Conservation (phyloP, 805 yeast species). For the Ogataea paradorogensis region DNA sequence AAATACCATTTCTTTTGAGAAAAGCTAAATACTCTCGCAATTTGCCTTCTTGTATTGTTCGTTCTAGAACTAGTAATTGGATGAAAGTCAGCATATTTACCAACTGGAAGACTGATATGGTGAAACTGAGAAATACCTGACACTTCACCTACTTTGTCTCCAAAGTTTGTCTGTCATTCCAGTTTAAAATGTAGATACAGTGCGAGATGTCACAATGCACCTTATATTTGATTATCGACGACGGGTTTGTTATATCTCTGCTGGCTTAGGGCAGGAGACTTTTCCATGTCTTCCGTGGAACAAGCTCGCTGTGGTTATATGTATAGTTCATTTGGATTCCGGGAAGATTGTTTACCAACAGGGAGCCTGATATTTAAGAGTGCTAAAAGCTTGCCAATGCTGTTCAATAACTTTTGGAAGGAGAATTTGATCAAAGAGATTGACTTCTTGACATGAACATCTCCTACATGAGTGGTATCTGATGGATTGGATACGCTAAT, state of each 20-base stretch:
- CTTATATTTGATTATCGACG: too few relatives aligned
- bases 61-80: background rate
- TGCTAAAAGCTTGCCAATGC: conserved; percentile 44
- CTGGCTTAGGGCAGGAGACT: too few relatives aligned
- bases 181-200: too few relatives aligned
- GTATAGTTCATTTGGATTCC: conserved; percentile 30
- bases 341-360: conserved; percentile 12
- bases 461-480: conserved; percentile 25
- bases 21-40: too few relatives aligned
- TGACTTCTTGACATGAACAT: conserved; percentile 38
- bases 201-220: too few relatives aligned
- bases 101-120: background rate
- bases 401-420: conserved; percentile 51
- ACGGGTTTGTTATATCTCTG: too few relatives aligned
- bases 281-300: too few relatives aligned
- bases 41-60: too few relatives aligned
- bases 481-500: conserved; percentile 29
- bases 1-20: too few relatives aligned
- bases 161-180: too few relatives aligned
- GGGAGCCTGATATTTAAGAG: conserved; percentile 59
- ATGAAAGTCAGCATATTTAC: background rate
- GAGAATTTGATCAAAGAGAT: conserved; percentile 68
- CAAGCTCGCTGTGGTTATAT: conserved; percentile 12
- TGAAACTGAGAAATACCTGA: too few relatives aligned
- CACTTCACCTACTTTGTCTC: too few relatives aligned